Base-by-base conservation (phyloP, 495 filamentous ascomycete genomes). In the Clavariopsis aquatica region DNA sequence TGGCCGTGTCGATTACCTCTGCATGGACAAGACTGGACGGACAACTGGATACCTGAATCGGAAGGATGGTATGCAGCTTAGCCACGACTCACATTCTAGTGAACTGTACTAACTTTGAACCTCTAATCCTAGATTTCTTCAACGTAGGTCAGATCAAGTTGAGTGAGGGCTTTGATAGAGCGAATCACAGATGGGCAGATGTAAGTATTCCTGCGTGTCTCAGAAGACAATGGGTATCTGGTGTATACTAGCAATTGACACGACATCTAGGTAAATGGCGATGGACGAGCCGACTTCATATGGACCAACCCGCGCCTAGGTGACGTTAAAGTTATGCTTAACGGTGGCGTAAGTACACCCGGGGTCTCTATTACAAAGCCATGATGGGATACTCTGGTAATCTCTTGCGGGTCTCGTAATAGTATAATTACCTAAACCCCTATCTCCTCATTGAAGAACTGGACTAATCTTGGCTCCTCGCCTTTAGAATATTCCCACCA, bases 121-220 rank as follows among this genome's bases (percentile, higher is more conserved):
- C n/a, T n/a, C n/a, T n/a, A n/a, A n/a, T n/a, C n/a, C n/a, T n/a
- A n/a, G n/a, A n/a, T 6, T 36, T 36, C 13, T 36, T 36, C 13
- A 13, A 36, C 27, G 34, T 64, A 28, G 58, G 52, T 15, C 52
- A 68, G 52, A 43, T 57, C 28, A 58, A 64, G 52, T 51, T 64
- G 27, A 28, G 46, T 28, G 59, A 36, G 36, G 41, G 52, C 38
- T 60, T 60, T 57, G 55, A 57, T 41, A 54, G 70, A 28, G 71
- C 68, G 19, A 71, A 71, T 52, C 54, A 64, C 38, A 31, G 59
- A 20, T 74, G 57, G 26, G 71, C 52, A n/a, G 72, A 74, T 53
- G 62, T 74, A 49, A 49, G 17, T 49, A 49, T n/a, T 49, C n/a
- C n/a, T n/a, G n/a, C n/a, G n/a, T n/a, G n/a, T n/a, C n/a, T n/a